phyloP scores from a whole-genome alignment of 441 rosid genomes.

The Hypseocharis bilobata region DNA sequence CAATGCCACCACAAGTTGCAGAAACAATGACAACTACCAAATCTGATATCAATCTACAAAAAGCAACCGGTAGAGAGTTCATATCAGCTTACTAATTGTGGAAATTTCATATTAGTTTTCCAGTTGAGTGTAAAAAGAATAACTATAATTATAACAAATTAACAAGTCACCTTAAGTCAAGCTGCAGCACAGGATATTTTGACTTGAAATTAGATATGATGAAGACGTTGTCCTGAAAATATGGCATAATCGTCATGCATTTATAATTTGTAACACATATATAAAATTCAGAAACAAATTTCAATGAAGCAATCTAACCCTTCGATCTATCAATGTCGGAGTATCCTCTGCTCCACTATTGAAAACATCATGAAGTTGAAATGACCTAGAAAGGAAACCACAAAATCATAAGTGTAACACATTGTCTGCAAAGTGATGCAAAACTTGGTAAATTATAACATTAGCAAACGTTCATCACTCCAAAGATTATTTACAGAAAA shows the following conservation, averaged over 20 bases:
- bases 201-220: conserved; percentile 28
- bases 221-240: conserved; percentile 26
- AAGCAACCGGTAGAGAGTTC: not conserved
- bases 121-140: not conserved
- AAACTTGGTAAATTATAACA: not conserved
- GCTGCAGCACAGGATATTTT: conserved; percentile 27
- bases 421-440: not conserved
- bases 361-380: conserved; percentile 26
- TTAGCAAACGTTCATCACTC: not conserved
- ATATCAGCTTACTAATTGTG: not conserved
- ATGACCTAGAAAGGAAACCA: conserved; percentile 17
- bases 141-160: conserved; percentile 3
- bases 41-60: conserved; percentile 26
- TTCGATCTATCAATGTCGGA: conserved; percentile 26
- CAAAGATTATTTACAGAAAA: not conserved
- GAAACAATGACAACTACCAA: conserved; percentile 45
- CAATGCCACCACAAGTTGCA: conserved; percentile 96
- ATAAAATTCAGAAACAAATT: no score
- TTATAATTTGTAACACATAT: not conserved
- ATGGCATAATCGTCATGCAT: not conserved
- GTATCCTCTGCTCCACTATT: conserved; percentile 27
- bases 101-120: conserved; percentile 18
- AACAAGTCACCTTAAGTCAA: conserved; percentile 22
- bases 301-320: conserved; percentile 13
- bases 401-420: not conserved